Base-by-base conservation (phyloP, 1,284 basidiomycete species). In the Pholiota adiposa region DNA sequence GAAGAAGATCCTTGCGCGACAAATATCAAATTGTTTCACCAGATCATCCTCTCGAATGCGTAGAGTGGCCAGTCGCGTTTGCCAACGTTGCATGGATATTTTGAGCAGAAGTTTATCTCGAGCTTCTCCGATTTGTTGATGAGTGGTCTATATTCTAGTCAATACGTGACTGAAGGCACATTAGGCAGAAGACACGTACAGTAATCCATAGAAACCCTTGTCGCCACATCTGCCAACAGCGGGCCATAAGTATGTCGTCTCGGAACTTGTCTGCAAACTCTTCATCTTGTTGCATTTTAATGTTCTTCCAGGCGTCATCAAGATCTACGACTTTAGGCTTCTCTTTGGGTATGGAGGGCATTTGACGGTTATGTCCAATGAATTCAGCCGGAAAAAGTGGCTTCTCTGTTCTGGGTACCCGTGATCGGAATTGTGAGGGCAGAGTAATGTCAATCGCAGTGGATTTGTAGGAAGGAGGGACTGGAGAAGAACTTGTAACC, bases 291-390 rank as follows among this genome's bases (percentile, higher is more conserved):
- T 82, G 79, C 78, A 88, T 83, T 67, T 81, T 81, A 46, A 92
- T 86, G 62, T 87, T 88, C 63, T 85, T 85, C 88, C 90, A 93
- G 0, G 88, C 87, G 60, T 90, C 88, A 58, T 89, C 84, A 66
- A 88, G 83, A 65, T 89, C 85, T 62, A 79, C 60, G 48, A 63
- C 64, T 65, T 72, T 72, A 34, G 60, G 61, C 18, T 59, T 62
- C 9, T 59, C 64, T 33, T 56, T 65, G 14, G 66, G 55, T 14
- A 51, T 29, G 29, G 52, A 33, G 27, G 43, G 23, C 1, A 53
- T 59, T 21, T 60, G 55, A 16, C 21, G 59, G n/a, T 48, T 38
- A 12, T 54, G 36, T 34, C 51, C 41, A 18, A 48, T 43, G 3
- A 34, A 8, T 21, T 44, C 58, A 6, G 58, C 6, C 18, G 51